A percentile compares a stretch with the other conserved stretches of the same genome.
phyloP scores from a whole-genome alignment of 768 basidiomycete species.

The Sarcomyxa edulis region DNA sequence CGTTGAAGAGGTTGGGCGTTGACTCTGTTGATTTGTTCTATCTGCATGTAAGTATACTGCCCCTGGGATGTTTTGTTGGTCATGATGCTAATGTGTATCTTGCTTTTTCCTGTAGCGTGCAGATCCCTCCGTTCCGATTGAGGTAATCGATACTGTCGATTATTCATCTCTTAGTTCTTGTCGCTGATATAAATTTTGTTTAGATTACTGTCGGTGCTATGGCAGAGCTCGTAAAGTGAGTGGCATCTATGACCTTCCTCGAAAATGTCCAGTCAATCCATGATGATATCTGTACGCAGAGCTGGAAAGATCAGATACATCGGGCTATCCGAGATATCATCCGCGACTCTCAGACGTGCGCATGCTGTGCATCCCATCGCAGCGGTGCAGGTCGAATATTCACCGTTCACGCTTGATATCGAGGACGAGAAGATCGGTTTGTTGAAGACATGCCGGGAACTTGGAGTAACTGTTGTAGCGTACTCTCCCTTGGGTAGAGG shows the following conservation, averaged over 20 bases:
- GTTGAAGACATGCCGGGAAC: slow-evolving; percentile 38
- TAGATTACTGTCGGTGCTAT: slow-evolving; percentile 41
- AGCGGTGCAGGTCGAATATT: slow-evolving; percentile 47
- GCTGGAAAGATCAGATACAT: slow-evolving; percentile 43
- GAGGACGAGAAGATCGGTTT: slow-evolving; percentile 37
- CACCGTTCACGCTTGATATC: slow-evolving; percentile 42
- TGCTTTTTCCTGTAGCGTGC: slow-evolving; percentile 27
- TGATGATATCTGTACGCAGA: slow-evolving; percentile 8
- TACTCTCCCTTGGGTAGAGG: slow-evolving; percentile 52
- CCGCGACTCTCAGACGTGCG: slow-evolving; percentile 42
- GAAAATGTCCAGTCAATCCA: background rate
- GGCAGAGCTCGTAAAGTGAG: slow-evolving; percentile 48
- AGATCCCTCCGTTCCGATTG: slow-evolving; percentile 40
- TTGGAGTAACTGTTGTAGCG: slow-evolving; percentile 43
- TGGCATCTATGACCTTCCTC: slow-evolving; percentile 1
- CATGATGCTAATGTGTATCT: slow-evolving; percentile 4
- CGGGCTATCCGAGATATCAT: slow-evolving; percentile 48
- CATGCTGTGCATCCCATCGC: slow-evolving; percentile 45
- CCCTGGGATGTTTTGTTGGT: slow-evolving; percentile 1
- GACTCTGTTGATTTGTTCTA: slow-evolving; percentile 42
- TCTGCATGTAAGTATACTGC: slow-evolving; percentile 21
- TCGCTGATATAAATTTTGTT: slow-evolving; percentile 1
- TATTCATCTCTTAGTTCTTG: background rate
- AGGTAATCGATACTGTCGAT: slow-evolving; percentile 27
- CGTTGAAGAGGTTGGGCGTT: slow-evolving; percentile 36